Evolutionary conservation across 257 asterid species (phyloP).

Genomic region (Salvia miltiorrhiza): DNA sequence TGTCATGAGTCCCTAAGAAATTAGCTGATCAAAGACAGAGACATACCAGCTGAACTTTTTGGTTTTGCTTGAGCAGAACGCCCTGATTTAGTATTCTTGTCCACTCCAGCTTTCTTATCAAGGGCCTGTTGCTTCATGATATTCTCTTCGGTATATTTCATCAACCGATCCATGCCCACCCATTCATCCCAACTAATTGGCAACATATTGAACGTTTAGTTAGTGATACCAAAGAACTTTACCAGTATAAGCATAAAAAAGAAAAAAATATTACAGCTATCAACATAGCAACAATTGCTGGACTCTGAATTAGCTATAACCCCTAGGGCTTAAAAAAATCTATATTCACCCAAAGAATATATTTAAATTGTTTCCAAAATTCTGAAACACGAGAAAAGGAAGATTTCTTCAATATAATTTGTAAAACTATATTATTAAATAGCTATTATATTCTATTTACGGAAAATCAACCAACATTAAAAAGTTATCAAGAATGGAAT

Average conservation of each 20-base stretch:
- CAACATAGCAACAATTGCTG: conserved; percentile 11
- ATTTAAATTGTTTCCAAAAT: neutral
- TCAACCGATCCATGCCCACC: conserved; percentile 82
- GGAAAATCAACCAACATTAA: neutral
- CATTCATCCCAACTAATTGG: conserved; percentile 96
- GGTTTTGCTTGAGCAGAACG: conserved; percentile 76
- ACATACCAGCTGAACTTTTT: conserved; percentile 71
- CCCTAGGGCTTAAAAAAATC: neutral
- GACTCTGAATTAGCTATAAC: neutral
- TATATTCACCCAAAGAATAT: neutral
- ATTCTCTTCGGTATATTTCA: conserved; percentile 79
- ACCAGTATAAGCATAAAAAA: conserved; percentile 3
- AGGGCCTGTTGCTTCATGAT: conserved; percentile 71
- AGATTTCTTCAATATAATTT: neutral
- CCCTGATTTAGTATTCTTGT: conserved; percentile 64
- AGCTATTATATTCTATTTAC: neutral
- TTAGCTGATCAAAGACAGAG: conserved; percentile 7
- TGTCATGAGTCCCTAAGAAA: neutral
- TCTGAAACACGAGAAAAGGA: neutral
- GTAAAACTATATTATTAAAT: conserved; percentile 9
- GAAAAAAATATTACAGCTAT: neutral
- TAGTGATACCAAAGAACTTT: conserved; percentile 16
- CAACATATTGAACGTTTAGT: conserved; percentile 27
- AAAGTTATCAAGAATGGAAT: neutral
- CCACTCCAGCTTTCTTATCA: conserved; percentile 76